Evolutionary conservation across 495 filamentous ascomycete species (phyloP), one percentile per base, ranked within the genome.

Genomic region (Penicillium atrosanguineum): DNA sequence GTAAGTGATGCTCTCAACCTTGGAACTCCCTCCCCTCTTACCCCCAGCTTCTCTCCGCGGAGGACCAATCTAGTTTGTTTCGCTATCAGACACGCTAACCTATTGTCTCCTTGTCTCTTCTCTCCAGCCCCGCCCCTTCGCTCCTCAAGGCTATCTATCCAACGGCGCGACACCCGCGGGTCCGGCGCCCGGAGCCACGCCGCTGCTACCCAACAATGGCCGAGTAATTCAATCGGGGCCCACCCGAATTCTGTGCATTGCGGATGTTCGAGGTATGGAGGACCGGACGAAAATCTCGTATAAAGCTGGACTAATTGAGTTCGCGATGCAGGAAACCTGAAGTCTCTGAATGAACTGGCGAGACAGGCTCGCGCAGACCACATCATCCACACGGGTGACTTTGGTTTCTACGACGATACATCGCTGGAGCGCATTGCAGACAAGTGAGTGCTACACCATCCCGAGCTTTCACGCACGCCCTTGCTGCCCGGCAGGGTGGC

Each of bases 351-450:
- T 75, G 91, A 97, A 38, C 84, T 97, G 48, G 95, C 95, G 52
- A 91, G 87, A 69, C 85, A 91, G 64, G 94, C 95, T 48, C 87
- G 87, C 63, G 94, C 94, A 48, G 90, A 96, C 72, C 88, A 95
- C 69, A 95, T 99, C 63, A 89, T 99, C 57, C 94, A 99, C 72
- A 97, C 95, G 31, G 95, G 95, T 66, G 95, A 99, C 67, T 99
- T 99, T 67, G 95, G 95, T 48, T 99, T 99, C 75, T 99, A 99
- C 73, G 95, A 99, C 67, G 90, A 95, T 46, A 87, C 84, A 38
- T 99, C 95, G 9, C 76, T 99, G 29, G 92, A 99, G 62, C 88
- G 95, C 50, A 97, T 99, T 77, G 94, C 94, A 8, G 95, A 99
- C 69, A 99, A 99, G 94, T 98, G 71, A 79, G 90, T 79, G 40